phyloP scores from a whole-genome alignment of 768 basidiomycete genomes.

The Suillus weaverae region DNA sequence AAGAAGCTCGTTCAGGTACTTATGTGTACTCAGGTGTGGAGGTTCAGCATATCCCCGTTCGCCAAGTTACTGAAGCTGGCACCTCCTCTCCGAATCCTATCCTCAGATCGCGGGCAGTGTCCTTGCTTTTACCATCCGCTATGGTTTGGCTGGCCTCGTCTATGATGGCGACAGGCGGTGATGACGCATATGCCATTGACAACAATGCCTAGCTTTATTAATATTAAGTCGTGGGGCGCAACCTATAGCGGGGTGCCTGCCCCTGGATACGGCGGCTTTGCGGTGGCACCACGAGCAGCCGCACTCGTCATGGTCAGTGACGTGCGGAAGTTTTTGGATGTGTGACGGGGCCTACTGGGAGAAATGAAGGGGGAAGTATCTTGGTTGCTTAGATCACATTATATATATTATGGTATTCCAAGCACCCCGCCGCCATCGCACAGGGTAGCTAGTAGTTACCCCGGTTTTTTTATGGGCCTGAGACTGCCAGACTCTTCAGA shows the following conservation, averaged over 20 bases:
- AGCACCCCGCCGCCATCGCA: too few relatives aligned
- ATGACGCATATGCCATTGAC: conserved; percentile 1
- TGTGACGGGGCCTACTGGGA: not conserved
- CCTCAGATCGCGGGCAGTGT: conserved; percentile 69
- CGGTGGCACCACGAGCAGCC: not conserved
- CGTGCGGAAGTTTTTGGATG: not conserved
- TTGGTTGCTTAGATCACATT: not conserved
- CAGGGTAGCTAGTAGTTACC: not conserved
- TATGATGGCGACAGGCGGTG: conserved; percentile 91
- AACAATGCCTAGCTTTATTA: not conserved
- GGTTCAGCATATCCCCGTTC: not conserved
- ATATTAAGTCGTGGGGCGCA: not conserved
- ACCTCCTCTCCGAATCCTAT: conserved; percentile 4
- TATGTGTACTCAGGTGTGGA: conserved; percentile 69
- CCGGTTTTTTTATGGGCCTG: too few relatives aligned
- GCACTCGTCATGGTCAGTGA: not conserved
- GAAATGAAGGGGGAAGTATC: not conserved
- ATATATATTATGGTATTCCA: not conserved
- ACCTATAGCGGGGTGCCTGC: not conserved
- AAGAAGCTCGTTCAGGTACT: conserved; percentile 71
- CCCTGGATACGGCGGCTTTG: not conserved
- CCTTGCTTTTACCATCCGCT: conserved; percentile 82
- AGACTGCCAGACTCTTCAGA: too few relatives aligned
- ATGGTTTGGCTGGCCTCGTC: conserved; percentile 84
- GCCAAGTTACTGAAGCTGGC: conserved; percentile 8